A percentile compares a stretch with the other conserved stretches of the same genome.
Evolutionary conservation across 768 basidiomycete species (phyloP).

Genomic region (Cantharellus anzutake): DNA sequence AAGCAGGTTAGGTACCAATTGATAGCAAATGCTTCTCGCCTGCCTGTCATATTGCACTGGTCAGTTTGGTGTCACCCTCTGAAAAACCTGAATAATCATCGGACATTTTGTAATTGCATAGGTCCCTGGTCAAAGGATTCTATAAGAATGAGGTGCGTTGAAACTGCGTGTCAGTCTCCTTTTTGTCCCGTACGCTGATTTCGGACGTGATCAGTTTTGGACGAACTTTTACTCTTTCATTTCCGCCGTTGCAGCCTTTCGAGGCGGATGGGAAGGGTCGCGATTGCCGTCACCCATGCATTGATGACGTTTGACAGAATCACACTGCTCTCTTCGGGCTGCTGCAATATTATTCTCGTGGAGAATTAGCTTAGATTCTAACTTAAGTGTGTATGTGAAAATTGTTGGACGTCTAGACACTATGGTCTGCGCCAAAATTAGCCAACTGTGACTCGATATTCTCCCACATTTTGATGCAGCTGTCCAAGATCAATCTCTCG

Average conservation of each 20-base stretch:
- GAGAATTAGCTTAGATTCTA: no score
- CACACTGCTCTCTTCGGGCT: neutral
- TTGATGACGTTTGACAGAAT: neutral
- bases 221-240: neutral
- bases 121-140: neutral
- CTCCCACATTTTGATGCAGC: conserved; percentile 3
- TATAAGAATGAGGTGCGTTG: neutral
- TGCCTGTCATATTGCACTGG: neutral
- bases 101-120: neutral
- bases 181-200: neutral
- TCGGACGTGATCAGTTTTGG: neutral
- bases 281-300: neutral
- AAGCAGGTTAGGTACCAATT: neutral
- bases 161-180: neutral
- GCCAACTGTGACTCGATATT: neutral
- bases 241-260: neutral
- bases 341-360: no score
- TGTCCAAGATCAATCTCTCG: conserved; percentile 7
- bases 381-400: no score
- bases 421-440: no score
- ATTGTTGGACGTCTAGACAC: no score
- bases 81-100: neutral
- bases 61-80: neutral
- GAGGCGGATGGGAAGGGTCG: neutral
- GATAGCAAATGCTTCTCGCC: neutral